Base-by-base conservation (phyloP, 306 rosid species). In the Begonia loranthoides region DNA sequence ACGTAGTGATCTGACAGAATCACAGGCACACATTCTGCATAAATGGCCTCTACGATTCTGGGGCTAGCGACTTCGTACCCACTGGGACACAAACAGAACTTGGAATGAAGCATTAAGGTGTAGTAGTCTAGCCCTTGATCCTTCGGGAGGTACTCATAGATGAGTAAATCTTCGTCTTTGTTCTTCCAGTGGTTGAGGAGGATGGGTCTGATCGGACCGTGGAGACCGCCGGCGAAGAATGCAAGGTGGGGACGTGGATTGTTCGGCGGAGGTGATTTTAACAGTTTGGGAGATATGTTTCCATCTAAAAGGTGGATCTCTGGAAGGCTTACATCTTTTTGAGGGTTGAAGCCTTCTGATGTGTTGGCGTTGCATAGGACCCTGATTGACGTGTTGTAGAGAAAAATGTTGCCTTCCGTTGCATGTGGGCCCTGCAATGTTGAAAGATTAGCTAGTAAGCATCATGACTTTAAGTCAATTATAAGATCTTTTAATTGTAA, bases 11-110 rank as follows among this genome's bases (percentile, higher is more conserved):
- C 49, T 10, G 64, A 59, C 1, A 59, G 13, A 9, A 59, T 19
- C 13, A 59, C 64, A 1, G 64, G 64, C 41, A 59, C 55, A 4
- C 64, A 59, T 9, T 41, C 55, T 0, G 55, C 64, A 14, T 49
- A 59, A 59, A 89, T 77, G 58, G 93, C 76, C 74, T 89, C 95
- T 17, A 75, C 89, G 7, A 89, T 67, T 62, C 97, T 81, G 0
- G 93, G 97, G 66, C 95, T 89, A 15, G 93, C 93, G 62, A 84
- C 95, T 60, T 89, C 97, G 45, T 67, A 57, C 44, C 95, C 95
- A 41, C 93, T 89, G 1, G 97, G 97, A 56, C 95, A 89, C 4
- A 89, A 72, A 39, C 89, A 84, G 22, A 77, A 89, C 76, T 69
- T 89, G 57, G 97, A 84, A 39, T 56, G 15, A 3, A 89, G 76